Evolutionary conservation across 306 rosid species (phyloP).

Genomic region (Rosa chinensis): DNA sequence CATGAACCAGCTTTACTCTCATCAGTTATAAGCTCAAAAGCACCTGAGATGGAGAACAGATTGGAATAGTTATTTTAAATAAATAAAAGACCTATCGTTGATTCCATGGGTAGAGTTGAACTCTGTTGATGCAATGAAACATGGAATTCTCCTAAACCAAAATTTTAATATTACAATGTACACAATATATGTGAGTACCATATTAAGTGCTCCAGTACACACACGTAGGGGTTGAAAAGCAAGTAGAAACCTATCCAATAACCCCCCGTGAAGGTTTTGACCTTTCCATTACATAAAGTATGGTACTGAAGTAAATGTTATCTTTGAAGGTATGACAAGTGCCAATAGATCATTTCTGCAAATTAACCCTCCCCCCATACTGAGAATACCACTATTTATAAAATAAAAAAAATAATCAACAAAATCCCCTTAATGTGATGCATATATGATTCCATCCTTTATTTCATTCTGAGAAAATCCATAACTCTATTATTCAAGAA

Average conservation of each 20-base stretch:
- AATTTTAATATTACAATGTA: background rate
- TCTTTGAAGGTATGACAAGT: background rate
- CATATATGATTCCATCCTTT: background rate
- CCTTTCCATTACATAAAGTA: slow-evolving; percentile 13
- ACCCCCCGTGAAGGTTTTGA: slow-evolving; percentile 18
- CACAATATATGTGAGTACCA: slow-evolving; percentile 7
- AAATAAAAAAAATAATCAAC: background rate
- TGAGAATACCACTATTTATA: background rate
- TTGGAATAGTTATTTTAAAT: background rate
- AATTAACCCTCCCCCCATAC: background rate
- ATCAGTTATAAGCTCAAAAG: slow-evolving; percentile 81
- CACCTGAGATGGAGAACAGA: slow-evolving; percentile 52
- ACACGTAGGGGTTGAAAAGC: slow-evolving; percentile 4
- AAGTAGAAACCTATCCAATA: slow-evolving; percentile 18
- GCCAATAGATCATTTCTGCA: background rate
- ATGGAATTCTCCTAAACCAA: slow-evolving; percentile 1
- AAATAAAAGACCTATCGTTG: background rate
- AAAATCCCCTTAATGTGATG: background rate
- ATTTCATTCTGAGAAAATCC: background rate
- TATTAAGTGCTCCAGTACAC: background rate
- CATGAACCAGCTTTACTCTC: slow-evolving; percentile 92
- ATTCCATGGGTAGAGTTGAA: background rate
- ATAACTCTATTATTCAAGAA: background rate
- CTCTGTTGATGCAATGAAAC: background rate
- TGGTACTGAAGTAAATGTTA: background rate